These are phyloP conservation scores for Rachicladosporium sp. DNA, from an alignment of 2,329 filamentous ascomycete genomes.

Conservation along the genomic window DNA sequence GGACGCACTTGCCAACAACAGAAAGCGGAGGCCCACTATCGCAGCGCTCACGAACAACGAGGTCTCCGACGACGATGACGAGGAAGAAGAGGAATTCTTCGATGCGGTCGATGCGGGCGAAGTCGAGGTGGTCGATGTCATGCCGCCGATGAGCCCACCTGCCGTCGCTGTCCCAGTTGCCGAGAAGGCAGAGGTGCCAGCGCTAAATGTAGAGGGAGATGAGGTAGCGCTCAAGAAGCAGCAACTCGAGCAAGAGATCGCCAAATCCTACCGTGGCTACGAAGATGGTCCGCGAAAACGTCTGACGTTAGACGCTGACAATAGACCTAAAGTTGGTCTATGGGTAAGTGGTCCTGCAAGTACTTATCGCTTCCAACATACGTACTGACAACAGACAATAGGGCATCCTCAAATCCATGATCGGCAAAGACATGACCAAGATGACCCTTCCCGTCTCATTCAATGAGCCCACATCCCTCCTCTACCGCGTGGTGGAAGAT, in stretches of 20 bases:
- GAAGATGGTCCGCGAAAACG: conserved; percentile 72
- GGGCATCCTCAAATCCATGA: conserved; percentile 98
- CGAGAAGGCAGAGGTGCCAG: conserved; percentile 8
- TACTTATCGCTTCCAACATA: neutral
- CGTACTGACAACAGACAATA: conserved; percentile 28
- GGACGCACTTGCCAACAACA: conserved; percentile 3
- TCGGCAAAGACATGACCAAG: conserved; percentile 99
- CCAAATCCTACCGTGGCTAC: conserved; percentile 73
- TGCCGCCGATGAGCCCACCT: conserved; percentile 36
- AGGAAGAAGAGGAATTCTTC: conserved; percentile 89
- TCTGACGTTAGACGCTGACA: conserved; percentile 81
- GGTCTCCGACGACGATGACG: conserved; percentile 68
- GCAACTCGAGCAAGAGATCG: conserved; percentile 50
- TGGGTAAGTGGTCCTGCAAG: conserved; percentile 55
- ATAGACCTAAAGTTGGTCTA: conserved; percentile 84
- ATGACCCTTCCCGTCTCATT: conserved; percentile 98
- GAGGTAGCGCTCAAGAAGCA: conserved; percentile 28
- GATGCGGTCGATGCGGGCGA: conserved; percentile 91
- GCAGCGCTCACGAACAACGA: conserved; percentile 53
- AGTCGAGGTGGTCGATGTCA: conserved; percentile 62
- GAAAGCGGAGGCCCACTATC: conserved; percentile 52
- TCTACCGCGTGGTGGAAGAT: conserved; percentile 91
- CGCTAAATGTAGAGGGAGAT: conserved; percentile 25
- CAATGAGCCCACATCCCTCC: conserved; percentile 90
- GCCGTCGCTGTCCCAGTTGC: conserved; percentile 13